Conservation (phyloP, 1,284 basidiomycete species). For the Hemileia vastatrix region DNA sequence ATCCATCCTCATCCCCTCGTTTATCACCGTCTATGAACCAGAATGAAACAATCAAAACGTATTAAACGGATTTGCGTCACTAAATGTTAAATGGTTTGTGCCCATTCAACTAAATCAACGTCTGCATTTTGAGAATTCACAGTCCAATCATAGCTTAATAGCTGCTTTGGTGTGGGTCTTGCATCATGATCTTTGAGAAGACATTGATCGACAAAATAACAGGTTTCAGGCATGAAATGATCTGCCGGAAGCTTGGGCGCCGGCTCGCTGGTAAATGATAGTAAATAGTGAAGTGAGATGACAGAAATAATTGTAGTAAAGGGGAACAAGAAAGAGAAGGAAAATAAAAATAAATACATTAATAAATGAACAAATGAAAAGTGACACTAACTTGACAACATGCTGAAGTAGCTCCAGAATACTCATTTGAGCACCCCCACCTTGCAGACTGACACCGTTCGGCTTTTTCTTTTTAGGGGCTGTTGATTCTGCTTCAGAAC, state of each 20-base stretch:
- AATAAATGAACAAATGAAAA: not conserved
- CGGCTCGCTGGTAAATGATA: slow-evolving; percentile 53
- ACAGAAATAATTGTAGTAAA: not conserved
- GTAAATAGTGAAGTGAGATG: not conserved
- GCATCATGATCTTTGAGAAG: slow-evolving; percentile 24
- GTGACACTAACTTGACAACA: slow-evolving; percentile 61
- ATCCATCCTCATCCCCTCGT: too few species aligned
- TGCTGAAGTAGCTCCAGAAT: slow-evolving; percentile 94
- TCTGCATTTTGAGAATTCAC: slow-evolving; percentile 26
- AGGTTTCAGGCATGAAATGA: slow-evolving; percentile 43
- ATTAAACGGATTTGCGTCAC: too few species aligned
- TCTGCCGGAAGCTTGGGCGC: slow-evolving; percentile 64
- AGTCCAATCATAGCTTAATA: slow-evolving; percentile 33
- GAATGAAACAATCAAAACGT: too few species aligned
- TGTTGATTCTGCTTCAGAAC: slow-evolving; percentile 34
- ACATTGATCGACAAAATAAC: slow-evolving; percentile 46
- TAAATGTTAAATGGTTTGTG: slow-evolving; percentile 30
- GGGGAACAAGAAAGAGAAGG: not conserved
- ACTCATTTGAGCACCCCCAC: slow-evolving; percentile 86
- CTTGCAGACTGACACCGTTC: slow-evolving; percentile 75
- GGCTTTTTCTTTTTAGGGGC: slow-evolving; percentile 53
- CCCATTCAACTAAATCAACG: slow-evolving; percentile 37
- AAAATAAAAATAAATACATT: not conserved
- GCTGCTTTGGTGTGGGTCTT: slow-evolving; percentile 24
- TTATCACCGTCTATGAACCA: too few species aligned